phyloP scores from a whole-genome alignment of 495 filamentous ascomycete genomes.

The Neurospora sp. region DNA sequence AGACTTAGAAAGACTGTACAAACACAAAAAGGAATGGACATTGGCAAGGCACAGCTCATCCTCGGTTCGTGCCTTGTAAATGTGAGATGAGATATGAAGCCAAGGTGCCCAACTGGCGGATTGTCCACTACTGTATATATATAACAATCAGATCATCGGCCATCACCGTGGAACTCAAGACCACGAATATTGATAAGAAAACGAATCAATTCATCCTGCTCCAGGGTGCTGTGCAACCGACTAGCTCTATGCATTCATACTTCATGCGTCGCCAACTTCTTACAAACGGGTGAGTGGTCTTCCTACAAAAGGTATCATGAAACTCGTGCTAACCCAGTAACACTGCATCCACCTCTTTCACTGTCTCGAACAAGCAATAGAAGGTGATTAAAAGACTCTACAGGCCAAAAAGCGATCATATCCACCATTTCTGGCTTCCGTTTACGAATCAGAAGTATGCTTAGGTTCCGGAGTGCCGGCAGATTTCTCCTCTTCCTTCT shows the following conservation, averaged over 20 bases:
- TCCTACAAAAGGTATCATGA: slow-evolving; percentile 17
- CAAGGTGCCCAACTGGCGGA: not conserved
- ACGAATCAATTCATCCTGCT: slow-evolving; percentile 5
- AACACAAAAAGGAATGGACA: not conserved
- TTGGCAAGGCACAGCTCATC: not conserved
- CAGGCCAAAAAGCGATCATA: not conserved
- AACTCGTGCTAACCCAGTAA: slow-evolving; percentile 9
- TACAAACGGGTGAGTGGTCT: not conserved
- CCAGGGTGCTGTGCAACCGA: slow-evolving; percentile 1
- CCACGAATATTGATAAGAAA: not conserved
- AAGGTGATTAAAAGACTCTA: not conserved
- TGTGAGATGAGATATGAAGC: not conserved
- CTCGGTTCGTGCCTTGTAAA: not conserved
- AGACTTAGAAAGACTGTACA: not conserved
- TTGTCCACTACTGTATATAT: not conserved
- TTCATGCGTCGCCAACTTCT: slow-evolving; percentile 4
- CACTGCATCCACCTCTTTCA: slow-evolving; percentile 3
- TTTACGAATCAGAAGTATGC: slow-evolving; percentile 1
- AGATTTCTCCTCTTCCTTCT: not conserved
- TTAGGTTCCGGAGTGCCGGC: not conserved
- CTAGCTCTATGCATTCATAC: slow-evolving; percentile 1
- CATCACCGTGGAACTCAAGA: not conserved
- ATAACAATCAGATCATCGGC: not conserved
- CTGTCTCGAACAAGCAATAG: not conserved
- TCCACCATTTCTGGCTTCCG: not conserved